Percentiles rank a stretch among this genome's conserved stretches.
These are phyloP conservation scores for Neobulgaria alba DNA, from an alignment of 2,329 filamentous ascomycete species.

Conservation along the genomic window DNA sequence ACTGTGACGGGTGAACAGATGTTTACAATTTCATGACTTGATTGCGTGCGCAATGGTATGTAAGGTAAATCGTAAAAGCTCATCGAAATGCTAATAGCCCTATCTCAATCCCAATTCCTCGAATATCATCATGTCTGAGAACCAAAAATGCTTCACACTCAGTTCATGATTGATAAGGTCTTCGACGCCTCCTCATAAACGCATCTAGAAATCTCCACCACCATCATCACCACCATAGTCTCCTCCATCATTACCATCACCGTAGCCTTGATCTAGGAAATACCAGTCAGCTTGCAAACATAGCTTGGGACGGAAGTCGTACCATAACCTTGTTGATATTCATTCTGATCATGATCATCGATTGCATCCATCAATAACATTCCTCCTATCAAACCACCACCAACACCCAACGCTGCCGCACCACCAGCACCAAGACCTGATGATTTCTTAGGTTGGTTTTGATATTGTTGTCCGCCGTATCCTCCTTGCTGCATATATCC, in stretches of 20 bases:
- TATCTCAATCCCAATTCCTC: too few species aligned
- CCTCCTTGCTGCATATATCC: constrained; percentile 16
- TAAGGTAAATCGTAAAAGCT: too few species aligned
- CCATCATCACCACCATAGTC: constrained; percentile 23
- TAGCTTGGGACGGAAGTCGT: neutral
- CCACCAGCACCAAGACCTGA: constrained; percentile 60
- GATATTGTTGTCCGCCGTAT: constrained; percentile 23
- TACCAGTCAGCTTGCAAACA: constrained; percentile 5
- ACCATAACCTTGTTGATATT: too few species aligned
- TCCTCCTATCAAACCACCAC: constrained; percentile 75
- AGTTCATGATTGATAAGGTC: too few species aligned
- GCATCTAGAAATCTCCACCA: constrained; percentile 17
- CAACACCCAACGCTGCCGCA: constrained; percentile 68
- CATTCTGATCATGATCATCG: constrained; percentile 50
- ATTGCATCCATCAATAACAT: constrained; percentile 61
- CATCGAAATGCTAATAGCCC: too few species aligned
- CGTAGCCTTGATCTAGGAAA: constrained; percentile 10
- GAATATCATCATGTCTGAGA: too few species aligned
- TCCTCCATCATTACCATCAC: constrained; percentile 14
- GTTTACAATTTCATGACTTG: too few species aligned
- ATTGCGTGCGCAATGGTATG: too few species aligned
- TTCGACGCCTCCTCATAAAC: too few species aligned
- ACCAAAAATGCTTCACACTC: too few species aligned
- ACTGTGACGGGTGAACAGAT: too few species aligned
- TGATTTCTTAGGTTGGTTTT: constrained; percentile 35